Percentiles rank a stretch among this genome's conserved stretches.
phyloP scores from a whole-genome alignment of 2,329 filamentous ascomycete genomes.

The Colletotrichum chrysophilum region DNA sequence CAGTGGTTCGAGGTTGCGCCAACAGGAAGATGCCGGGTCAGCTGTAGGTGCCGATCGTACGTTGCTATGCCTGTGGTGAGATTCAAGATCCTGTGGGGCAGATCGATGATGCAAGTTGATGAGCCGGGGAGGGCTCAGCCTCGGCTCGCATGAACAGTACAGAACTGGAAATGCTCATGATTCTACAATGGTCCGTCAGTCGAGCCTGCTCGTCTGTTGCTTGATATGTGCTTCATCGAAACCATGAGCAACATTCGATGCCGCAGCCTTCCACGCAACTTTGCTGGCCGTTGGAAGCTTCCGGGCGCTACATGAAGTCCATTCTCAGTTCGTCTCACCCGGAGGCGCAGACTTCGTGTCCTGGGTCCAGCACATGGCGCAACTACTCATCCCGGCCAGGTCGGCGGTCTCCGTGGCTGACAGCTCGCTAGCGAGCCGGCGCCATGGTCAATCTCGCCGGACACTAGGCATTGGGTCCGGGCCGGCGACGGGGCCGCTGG shows the following conservation, averaged over 20 bases:
- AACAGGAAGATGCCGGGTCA: background rate
- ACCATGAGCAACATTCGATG: background rate
- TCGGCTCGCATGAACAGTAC: background rate
- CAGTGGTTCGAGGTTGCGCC: background rate
- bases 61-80: background rate
- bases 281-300: background rate
- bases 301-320: background rate
- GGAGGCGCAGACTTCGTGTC: background rate
- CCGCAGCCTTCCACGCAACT: background rate
- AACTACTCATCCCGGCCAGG: background rate
- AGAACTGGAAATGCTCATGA: background rate
- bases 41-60: background rate
- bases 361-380: background rate
- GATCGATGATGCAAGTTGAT: background rate
- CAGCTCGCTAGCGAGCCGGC: background rate
- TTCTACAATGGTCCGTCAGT: too few species aligned
- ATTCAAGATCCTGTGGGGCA: slow-evolving; percentile 6
- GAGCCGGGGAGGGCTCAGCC: background rate
- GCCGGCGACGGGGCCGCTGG: background rate
- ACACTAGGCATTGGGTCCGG: background rate
- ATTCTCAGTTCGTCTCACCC: background rate
- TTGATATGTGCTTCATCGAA: background rate
- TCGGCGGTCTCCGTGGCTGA: background rate
- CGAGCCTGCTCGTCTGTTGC: background rate
- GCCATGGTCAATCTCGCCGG: background rate